Base-by-base conservation (phyloP, 768 basidiomycete genomes). In the Megacollybia marginata region DNA sequence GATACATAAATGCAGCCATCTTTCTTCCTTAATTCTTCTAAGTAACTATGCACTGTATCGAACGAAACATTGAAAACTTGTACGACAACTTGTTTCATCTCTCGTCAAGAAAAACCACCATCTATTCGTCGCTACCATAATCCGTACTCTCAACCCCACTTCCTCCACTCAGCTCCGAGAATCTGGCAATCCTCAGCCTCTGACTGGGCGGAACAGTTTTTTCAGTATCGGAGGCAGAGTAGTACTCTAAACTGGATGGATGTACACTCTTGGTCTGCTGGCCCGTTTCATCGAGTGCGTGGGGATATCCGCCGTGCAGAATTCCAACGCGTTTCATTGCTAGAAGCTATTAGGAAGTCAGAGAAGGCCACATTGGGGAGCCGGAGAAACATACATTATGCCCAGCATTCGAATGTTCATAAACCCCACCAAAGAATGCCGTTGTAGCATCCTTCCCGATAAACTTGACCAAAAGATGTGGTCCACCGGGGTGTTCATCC, bases 381-480 rank as follows among this genome's bases (percentile, higher is more conserved):
- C 11, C 6, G 1, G 18, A 15, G 47, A 2, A 15, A 66, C 82
- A 34, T 59, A 85, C 83, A 59, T 92, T 91, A 64, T 92, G 88
- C 6, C 90, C 88, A 42, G 88, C 87, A 61, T 92, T 92, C 31
- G 86, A 89, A 60, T 92, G 90, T 56, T 88, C 87, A 59, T 91
- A 91, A 1, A 92, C 85, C 52, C 88, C 89, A 53, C 93, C 93
- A 59, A 95, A 93, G 76, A 95, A 96, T 6, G 92, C 92, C 0
- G 90, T 89, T 3, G 92, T 92, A 2, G 88, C 92, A 59, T 95
- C 93, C 63, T 81, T 88, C 50, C 93, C 93, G 57, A 93, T 87
- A 64, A 85, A 77, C 65, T 88, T 88, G 56, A 82, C 78, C 51
- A 97, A 69, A 23, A 92, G 69, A 60, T 93, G 89, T 3, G 84